Evolutionary conservation across 1,284 basidiomycete genomes (phyloP), one percentile per base, ranked within the genome.

Genomic region (Mrakiaceae sp.): DNA sequence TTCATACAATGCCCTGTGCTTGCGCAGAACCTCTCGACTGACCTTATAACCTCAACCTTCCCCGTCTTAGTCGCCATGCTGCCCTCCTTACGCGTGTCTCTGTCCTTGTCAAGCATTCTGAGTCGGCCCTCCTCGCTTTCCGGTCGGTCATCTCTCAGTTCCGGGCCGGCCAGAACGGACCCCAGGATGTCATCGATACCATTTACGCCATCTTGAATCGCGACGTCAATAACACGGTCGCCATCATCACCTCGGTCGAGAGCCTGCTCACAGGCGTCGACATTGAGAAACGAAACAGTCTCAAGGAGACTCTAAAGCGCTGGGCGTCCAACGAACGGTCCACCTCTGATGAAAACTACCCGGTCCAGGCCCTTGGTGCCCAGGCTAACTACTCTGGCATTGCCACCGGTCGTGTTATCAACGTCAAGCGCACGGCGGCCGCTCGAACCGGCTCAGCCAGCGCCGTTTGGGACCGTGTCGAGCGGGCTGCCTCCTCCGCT

Each of bases 391-490:
- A 87, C 70, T 84, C 88, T 0, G 87, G 85, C 0, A 87, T 91
- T 66, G 80, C 88, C 2, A 84, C 85, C 48, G 90, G 88, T 2
- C 84, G 87, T 3, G 84, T 93, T 42, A 79, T 94, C 64, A 90
- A 87, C 70, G 87, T 86, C 51, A 94, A 94, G 73, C 83, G 87
- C 63, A 82, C 84, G 0, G 87, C 87, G 0, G 78, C 82, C 0
- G 81, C 81, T 0, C 79, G 82, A 14, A 74, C 79, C n/a, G 79
- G 80, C 64, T 81, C 83, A 4, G 83, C 84, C 1, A 78, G 83
- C 58, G 82, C 85, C 67, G 82, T 96, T 0, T 91, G 84, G 86
- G 90, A 90, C 69, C 85, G 90, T 40, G 92, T 96, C 51, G 92
- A 90, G 27, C 83, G 84, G 63, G 92, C 90, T 0, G 92, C 90